Evolutionary conservation across 352 stramenopile genomes (phyloP), one percentile per base, ranked within the genome.

Genomic region (Phytophthora palmivora): DNA sequence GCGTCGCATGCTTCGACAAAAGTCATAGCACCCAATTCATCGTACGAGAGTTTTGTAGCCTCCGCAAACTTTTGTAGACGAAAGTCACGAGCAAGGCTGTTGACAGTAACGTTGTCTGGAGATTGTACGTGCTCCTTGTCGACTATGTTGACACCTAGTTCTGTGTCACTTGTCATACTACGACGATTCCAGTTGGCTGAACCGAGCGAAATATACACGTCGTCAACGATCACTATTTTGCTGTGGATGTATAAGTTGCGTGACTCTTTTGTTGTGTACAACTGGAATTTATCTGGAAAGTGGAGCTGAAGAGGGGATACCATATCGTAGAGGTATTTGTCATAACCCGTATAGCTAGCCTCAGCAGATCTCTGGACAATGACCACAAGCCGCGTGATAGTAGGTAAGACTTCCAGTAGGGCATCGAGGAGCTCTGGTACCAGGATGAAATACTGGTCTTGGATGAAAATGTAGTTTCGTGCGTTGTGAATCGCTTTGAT

Each of bases 181-280:
- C 93, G 85, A 43, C 96, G 86, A 59, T 97, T 98, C 68, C 96
- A 97, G 74, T 97, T 98, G 42, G 87, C 79, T 22, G 87, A 96
- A 11, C 91, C 89, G 42, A 97, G 81, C 0, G 92, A 87, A 26
- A 86, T 63, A 41, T 89, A 87, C 43, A 89, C 79, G 57, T 97
- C 91, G 65, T 98, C 92, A n/a, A 91, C 52, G 41, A 94, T 63
- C 42, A 95, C 48, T 14, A 92, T 42, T 36, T 94, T 94, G 39
- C 71, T 79, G 67, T 96, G 88, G 36, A 95, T 76, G 64, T 92
- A 95, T 24, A 95, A 64, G 8, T 74, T 33, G 32, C 64, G 67
- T 11, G 53, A 21, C 37, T 76, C 47, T 22, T 83, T 82, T 3
- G 79, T 87, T 30, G 76, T 64, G 65, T 84, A 89, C 5, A 91